phyloP scores from a whole-genome alignment of 163 green algal genomes.

The Volvox carteri region DNA sequence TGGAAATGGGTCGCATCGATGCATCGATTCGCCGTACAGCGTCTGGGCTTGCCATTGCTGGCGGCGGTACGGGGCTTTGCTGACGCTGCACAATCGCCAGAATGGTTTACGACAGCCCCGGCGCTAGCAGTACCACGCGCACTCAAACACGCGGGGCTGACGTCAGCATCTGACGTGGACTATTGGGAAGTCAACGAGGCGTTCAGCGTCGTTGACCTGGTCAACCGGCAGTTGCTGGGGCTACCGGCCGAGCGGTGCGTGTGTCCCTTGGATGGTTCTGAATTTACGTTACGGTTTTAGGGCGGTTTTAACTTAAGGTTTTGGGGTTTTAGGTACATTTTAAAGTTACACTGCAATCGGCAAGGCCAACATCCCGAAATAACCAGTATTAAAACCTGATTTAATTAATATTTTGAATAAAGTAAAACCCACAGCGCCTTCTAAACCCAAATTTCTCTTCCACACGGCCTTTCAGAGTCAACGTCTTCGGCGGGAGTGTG shows the following conservation, averaged over 20 bases:
- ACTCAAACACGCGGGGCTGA: slow-evolving; percentile 66
- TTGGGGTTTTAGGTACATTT: no score
- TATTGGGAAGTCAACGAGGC: slow-evolving; percentile 91
- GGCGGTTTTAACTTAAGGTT: no score
- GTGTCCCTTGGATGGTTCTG: no score
- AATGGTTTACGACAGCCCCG: slow-evolving; percentile 89
- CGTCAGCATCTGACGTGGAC: neutral
- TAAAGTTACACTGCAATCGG: no score
- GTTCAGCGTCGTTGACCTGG: slow-evolving; percentile 92
- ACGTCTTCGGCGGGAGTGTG: slow-evolving; percentile 91
- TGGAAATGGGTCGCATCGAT: neutral
- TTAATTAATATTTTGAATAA: no score
- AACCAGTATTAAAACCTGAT: no score
- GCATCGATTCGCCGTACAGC: neutral
- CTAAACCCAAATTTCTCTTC: no score
- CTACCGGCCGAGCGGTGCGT: slow-evolving; percentile 65
- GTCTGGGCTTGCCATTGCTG: slow-evolving; percentile 72
- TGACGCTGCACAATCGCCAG: slow-evolving; percentile 85
- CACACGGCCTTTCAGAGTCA: slow-evolving; percentile 83
- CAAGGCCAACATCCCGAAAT: no score
- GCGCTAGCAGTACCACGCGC: slow-evolving; percentile 73
- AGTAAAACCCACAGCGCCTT: no score
- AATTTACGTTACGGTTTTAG: no score
- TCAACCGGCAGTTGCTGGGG: slow-evolving; percentile 86
- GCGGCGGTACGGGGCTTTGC: slow-evolving; percentile 80